These are phyloP conservation scores for Orobanche coerulescens DNA, from an alignment of 257 asterid species.

Conservation along the genomic window DNA sequence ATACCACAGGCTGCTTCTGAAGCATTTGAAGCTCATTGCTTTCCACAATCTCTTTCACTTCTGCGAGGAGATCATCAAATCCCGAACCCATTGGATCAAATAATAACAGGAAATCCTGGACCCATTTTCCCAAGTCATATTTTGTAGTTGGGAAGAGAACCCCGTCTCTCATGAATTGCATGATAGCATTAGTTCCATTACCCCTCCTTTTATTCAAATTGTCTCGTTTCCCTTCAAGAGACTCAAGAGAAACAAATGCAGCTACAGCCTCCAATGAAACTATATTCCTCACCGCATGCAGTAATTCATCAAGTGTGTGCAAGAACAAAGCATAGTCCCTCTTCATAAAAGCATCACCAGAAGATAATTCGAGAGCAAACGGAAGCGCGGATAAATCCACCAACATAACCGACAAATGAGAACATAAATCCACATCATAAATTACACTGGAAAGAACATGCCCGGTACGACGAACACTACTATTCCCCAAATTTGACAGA, in stretches of 20 bases:
- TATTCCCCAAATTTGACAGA: constrained; percentile 46
- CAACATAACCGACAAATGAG: constrained; percentile 19
- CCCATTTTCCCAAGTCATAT: constrained; percentile 34
- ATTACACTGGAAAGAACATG: constrained; percentile 35
- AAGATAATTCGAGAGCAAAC: constrained; percentile 21
- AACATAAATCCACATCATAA: constrained; percentile 25
- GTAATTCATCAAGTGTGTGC: constrained; percentile 39
- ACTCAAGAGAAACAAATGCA: constrained; percentile 65
- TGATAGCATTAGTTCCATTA: constrained; percentile 57
- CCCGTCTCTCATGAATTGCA: constrained; percentile 65
- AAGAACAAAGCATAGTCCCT: constrained; percentile 38
- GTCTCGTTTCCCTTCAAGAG: constrained; percentile 34
- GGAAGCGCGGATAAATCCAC: constrained; percentile 22
- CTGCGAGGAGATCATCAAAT: constrained; percentile 42
- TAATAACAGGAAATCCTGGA: constrained; percentile 30
- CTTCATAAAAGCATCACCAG: constrained; percentile 29
- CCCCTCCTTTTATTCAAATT: constrained; percentile 53
- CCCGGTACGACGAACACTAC: constrained; percentile 39
- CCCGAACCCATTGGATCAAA: constrained; percentile 46
- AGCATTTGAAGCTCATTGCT: constrained; percentile 85
- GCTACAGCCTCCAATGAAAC: constrained; percentile 64
- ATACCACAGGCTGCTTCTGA: constrained; percentile 91
- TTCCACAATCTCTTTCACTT: constrained; percentile 81
- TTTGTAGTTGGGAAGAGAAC: constrained; percentile 26
- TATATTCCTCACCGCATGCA: constrained; percentile 44